Percentiles rank a stretch among this genome's conserved stretches.
These are phyloP conservation scores for Fomitopsis pinicola DNA, from an alignment of 1,284 basidiomycete genomes.

Conservation along the genomic window DNA sequence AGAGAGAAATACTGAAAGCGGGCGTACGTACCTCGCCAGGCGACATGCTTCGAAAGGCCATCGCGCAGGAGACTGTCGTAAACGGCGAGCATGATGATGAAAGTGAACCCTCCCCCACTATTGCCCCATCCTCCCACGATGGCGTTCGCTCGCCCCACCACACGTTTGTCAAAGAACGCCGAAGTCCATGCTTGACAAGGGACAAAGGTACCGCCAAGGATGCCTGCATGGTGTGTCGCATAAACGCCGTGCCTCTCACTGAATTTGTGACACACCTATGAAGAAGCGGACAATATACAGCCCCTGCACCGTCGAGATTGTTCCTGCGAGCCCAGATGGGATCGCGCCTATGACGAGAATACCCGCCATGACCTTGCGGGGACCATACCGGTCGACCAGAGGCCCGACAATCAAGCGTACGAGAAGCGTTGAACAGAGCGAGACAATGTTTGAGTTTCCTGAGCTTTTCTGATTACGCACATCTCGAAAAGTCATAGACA, in stretches of 20 bases:
- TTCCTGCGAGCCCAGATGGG: constrained; percentile 60
- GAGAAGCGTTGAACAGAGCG: constrained; percentile 49
- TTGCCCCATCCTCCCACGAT: constrained; percentile 53
- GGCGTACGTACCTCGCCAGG: constrained; percentile 40
- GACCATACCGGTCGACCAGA: constrained; percentile 55
- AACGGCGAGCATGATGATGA: constrained; percentile 57
- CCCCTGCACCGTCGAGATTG: constrained; percentile 37
- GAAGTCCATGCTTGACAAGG: constrained; percentile 58
- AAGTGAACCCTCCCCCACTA: constrained; percentile 48
- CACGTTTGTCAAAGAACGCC: constrained; percentile 54
- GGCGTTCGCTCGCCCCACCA: constrained; percentile 55
- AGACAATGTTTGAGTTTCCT: constrained; percentile 58
- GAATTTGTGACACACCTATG: constrained; percentile 28
- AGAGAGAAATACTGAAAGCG: background rate
- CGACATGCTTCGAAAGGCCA: constrained; percentile 39
- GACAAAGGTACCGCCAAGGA: constrained; percentile 60
- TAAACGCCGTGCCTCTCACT: background rate
- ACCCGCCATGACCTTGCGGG: constrained; percentile 57
- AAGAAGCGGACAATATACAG: constrained; percentile 52
- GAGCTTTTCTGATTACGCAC: background rate
- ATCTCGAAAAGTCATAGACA: background rate
- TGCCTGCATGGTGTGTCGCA: constrained; percentile 14
- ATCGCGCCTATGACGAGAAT: constrained; percentile 59
- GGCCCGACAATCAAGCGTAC: constrained; percentile 54
- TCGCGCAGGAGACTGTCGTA: constrained; percentile 40